Evolutionary conservation across 2,329 filamentous ascomycete genomes (phyloP), one percentile per base, ranked within the genome.

Genomic region (Epichloe coenophiala): DNA sequence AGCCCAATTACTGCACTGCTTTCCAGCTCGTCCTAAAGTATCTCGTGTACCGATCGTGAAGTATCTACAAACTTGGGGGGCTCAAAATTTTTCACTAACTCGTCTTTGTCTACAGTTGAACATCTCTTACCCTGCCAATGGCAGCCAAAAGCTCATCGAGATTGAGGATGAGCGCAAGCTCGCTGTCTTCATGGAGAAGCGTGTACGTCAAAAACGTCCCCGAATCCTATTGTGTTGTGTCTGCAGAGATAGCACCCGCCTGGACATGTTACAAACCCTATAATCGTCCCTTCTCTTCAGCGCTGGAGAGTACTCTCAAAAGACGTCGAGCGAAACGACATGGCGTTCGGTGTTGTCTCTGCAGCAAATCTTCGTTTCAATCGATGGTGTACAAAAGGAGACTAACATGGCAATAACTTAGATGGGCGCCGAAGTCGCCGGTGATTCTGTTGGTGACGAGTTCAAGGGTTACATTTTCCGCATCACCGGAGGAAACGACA

Each of bases 381-480:
- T 3, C 27, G 19, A 13, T 5, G 13, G 19, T 7, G 15, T 8
- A 12, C 11, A 21, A 42, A 37, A 23, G 1, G 12, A 43, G 21
- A 59, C 69, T 71, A 61, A 72, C 63, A 55, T 58, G 13, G 31
- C 21, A 2, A 17, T 50, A 38, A 51, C 58, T 58, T 67, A 84
- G 77, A 93, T 93, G 88, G 88, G 88, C 69, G 81, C 84, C 67
- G 88, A 96, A 78, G 87, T 98, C 65, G 76, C 86, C 65, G 93
- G 86, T 68, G 94, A 98, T 78, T 86, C 84, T 70, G 81, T 98
- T 68, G 93, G 93, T 69, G 90, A 97, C 71, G 93, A 98, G 78
- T 98, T 95, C 87, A 96, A 96, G 83, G 93, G 93, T 75, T 98
- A 98, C 81, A 84, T 98, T 79, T 89, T 98, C 85, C 86, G 83